A percentile compares a stretch with the other conserved stretches of the same genome.
These are phyloP conservation scores for Rugiboletus extremiorientalis DNA, from an alignment of 1,284 basidiomycete genomes.

Conservation along the genomic window DNA sequence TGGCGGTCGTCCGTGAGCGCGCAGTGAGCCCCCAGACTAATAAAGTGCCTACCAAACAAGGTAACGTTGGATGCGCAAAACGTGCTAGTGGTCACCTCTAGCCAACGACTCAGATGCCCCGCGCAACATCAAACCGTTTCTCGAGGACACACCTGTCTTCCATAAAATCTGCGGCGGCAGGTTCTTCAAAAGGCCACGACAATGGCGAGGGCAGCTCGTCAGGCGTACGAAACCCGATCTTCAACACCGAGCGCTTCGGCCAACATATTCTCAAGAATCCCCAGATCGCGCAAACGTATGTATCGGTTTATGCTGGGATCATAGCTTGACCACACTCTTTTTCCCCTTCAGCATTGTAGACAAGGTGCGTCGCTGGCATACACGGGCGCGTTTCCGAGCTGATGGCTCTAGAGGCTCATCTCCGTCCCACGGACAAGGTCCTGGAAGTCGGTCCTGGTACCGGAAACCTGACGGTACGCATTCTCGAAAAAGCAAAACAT, in stretches of 20 bases:
- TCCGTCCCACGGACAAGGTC: constrained; percentile 94
- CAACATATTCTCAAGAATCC: constrained; percentile 98
- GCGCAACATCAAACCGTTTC: constrained; percentile 86
- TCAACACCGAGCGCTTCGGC: constrained; percentile 93
- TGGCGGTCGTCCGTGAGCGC: neutral
- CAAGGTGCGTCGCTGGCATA: constrained; percentile 42
- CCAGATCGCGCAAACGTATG: constrained; percentile 83
- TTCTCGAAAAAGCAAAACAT: constrained; percentile 92
- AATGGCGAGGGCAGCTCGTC: constrained; percentile 45
- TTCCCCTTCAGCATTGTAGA: constrained; percentile 67
- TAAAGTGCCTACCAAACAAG: constrained; percentile 7
- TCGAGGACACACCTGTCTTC: constrained; percentile 74
- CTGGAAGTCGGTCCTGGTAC: constrained; percentile 99
- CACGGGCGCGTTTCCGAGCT: neutral
- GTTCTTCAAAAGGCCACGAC: constrained; percentile 37
- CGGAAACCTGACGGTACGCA: constrained; percentile 94
- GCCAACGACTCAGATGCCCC: constrained; percentile 72
- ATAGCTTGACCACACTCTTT: constrained; percentile 10
- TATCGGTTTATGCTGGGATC: constrained; percentile 20
- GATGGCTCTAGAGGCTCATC: constrained; percentile 63
- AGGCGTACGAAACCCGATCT: constrained; percentile 75
- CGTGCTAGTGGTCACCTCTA: neutral
- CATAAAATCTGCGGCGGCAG: constrained; percentile 45
- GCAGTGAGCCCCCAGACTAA: neutral
- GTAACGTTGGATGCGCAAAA: neutral